Base-by-base conservation (phyloP, 495 filamentous ascomycete species). In the Gamarada debralockiae region DNA sequence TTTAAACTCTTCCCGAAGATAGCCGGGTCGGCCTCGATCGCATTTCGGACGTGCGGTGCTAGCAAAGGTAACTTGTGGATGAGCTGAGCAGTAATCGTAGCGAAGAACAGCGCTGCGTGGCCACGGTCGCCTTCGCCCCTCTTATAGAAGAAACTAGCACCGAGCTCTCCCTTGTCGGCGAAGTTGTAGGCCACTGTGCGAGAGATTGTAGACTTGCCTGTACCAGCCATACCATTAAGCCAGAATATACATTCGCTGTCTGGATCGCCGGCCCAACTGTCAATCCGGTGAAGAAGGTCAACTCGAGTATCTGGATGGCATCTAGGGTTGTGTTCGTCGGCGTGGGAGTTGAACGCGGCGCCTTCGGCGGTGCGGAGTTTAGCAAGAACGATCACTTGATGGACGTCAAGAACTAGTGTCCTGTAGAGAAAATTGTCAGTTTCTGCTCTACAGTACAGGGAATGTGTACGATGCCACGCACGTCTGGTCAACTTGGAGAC, bases 401-500 rank as follows among this genome's bases (percentile, higher is more conserved):
- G 47, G n/a, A 57, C 52, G 48, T 29, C 31, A 33, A 47, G 42
- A 39, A 55, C 20, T 6, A 48, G 27, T 48, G 24, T 24, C 18
- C 52, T 55, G 3, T 53, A 55, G 24, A 17, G 20, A 55, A 1
- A 3, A 55, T 55, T 53, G 25, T 44, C 18, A 53, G 21, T 22
- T 53, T 53, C 50, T 53, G 45, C 29, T 48, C 1, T 48, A 6
- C 3, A n/a, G n/a, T n/a, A n/a, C n/a, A n/a, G n/a, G 27, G 21
- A 43, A 54, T 47, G 23, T 47, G 25, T 3, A 54, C 46, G 18
- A 48, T 1, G 58, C 63, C 14, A 59, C 66, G 37, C 70, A 75
- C 73, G 46, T 58, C 57, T 71, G 67, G 63, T 75, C 68, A 38
- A 73, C 53, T 53, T 67, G 57, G 44, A 76, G 64, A 24, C 66